Percentiles rank a stretch among this genome's conserved stretches.
phyloP scores from a whole-genome alignment of 1,284 basidiomycete species.

The Microbotryum saponariae region DNA sequence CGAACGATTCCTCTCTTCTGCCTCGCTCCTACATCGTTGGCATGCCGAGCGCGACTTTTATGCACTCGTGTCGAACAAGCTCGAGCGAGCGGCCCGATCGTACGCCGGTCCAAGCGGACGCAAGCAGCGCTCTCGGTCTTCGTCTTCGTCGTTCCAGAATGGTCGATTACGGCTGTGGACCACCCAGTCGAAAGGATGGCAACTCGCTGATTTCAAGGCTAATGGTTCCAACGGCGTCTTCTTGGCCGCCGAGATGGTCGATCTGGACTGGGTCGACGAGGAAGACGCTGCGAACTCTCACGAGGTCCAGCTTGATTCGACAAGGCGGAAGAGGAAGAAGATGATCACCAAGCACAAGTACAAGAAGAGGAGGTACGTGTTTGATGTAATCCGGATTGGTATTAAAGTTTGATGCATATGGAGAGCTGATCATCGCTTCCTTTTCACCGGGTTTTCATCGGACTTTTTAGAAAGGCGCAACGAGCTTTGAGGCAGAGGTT shows the following conservation, averaged over 20 bases:
- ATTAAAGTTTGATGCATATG: too few species aligned
- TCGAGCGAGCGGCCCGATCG: constrained; percentile 11
- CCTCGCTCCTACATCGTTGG: constrained; percentile 17
- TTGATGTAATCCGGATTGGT: neutral
- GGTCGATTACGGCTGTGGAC: constrained; percentile 18
- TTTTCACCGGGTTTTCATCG: too few species aligned
- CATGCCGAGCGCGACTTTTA: constrained; percentile 16
- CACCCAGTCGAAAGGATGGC: constrained; percentile 23
- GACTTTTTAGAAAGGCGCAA: constrained; percentile 28
- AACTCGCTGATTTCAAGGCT: neutral
- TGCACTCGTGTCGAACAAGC: constrained; percentile 6
- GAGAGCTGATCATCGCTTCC: neutral
- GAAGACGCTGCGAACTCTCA: constrained; percentile 43
- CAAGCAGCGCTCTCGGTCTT: neutral
- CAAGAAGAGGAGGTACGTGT: constrained; percentile 45
- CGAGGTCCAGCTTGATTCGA: constrained; percentile 60
- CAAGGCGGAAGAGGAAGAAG: constrained; percentile 69
- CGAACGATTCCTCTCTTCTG: constrained; percentile 27
- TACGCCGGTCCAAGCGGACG: constrained; percentile 1
- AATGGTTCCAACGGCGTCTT: constrained; percentile 7
- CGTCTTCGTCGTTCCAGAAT: too few species aligned
- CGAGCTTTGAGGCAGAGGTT: constrained; percentile 25
- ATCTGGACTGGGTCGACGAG: constrained; percentile 12
- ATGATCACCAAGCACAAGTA: constrained; percentile 87
- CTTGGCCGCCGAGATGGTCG: constrained; percentile 24